Evolutionary conservation across 2,329 filamentous ascomycete genomes (phyloP).

Genomic region (Monosporascus sp.): DNA sequence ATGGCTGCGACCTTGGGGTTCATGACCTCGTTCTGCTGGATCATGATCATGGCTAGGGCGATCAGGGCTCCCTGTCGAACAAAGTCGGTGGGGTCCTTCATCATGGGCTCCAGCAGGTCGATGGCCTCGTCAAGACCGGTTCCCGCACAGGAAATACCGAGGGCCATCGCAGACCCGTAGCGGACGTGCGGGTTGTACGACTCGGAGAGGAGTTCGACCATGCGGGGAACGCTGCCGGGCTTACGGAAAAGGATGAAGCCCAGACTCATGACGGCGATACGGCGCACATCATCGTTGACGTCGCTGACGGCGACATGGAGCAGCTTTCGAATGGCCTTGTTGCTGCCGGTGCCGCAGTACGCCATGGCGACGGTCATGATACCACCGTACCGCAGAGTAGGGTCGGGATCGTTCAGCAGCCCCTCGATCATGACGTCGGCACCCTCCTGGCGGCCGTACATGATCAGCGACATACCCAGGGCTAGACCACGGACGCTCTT

Average conservation of each 20-base stretch:
- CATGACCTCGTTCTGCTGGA: conserved; percentile 99
- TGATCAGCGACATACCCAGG: conserved; percentile 95
- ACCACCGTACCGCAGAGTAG: conserved; percentile 89
- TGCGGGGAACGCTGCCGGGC: conserved; percentile 91
- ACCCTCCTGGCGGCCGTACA: conserved; percentile 93
- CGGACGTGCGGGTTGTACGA: conserved; percentile 98
- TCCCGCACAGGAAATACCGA: conserved; percentile 95
- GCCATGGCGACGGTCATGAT: conserved; percentile 98
- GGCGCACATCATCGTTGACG: conserved; percentile 93
- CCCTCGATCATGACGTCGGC: conserved; percentile 93
- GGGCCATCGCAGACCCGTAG: conserved; percentile 95
- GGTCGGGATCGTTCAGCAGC: conserved; percentile 87
- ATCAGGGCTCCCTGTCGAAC: conserved; percentile 95
- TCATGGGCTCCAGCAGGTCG: conserved; percentile 95
- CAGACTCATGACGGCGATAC: conserved; percentile 94
- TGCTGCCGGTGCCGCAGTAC: conserved; percentile 95
- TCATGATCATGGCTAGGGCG: conserved; percentile 92
- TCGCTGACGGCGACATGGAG: conserved; percentile 96
- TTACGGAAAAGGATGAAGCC: conserved; percentile 99
- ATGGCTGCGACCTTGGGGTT: conserved; percentile 92
- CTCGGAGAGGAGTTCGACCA: conserved; percentile 96
- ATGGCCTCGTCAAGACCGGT: conserved; percentile 95
- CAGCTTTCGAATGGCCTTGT: conserved; percentile 95
- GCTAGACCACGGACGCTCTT: conserved; percentile 96
- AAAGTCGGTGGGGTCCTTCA: conserved; percentile 98